Evolutionary conservation across 2,329 filamentous ascomycete genomes (phyloP).

Genomic region (Celoporthe dispersa): DNA sequence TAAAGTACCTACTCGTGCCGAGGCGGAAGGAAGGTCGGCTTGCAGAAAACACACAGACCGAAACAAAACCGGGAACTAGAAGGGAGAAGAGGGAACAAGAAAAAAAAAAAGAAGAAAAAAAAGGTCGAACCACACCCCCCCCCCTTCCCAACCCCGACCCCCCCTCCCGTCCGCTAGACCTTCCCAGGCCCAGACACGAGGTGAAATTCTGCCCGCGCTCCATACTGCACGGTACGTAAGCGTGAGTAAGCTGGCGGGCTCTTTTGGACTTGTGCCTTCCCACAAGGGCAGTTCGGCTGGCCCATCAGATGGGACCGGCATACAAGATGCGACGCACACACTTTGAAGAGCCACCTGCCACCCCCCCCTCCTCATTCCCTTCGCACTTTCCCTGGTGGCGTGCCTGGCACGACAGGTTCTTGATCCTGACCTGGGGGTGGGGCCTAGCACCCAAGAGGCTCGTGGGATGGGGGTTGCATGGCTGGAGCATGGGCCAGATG

Average conservation of each 20-base stretch:
- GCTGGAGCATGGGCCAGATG: neutral
- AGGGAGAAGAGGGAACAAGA: neutral
- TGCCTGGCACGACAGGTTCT: neutral
- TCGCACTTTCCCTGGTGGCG: neutral
- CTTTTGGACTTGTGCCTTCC: neutral
- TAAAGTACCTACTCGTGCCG: neutral
- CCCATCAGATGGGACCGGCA: neutral
- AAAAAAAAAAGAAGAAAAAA: neutral
- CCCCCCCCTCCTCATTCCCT: too few species aligned
- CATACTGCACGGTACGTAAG: neutral
- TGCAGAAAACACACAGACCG: slow-evolving; percentile 4
- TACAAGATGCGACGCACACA: neutral
- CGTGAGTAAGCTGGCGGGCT: neutral
- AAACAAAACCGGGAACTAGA: slow-evolving; percentile 1
- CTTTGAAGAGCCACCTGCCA: neutral
- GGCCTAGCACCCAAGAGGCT: neutral
- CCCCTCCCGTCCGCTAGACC: neutral
- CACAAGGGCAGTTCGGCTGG: neutral
- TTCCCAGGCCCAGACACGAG: neutral
- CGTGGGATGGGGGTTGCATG: neutral
- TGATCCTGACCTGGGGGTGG: neutral
- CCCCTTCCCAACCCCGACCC: neutral
- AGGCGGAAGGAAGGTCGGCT: neutral
- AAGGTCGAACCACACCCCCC: neutral
- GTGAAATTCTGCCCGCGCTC: neutral